Percentiles rank a stretch among this genome's conserved stretches.
These are phyloP conservation scores for Gynostemma pentaphyllum DNA, from an alignment of 306 rosid genomes.

Conservation along the genomic window DNA sequence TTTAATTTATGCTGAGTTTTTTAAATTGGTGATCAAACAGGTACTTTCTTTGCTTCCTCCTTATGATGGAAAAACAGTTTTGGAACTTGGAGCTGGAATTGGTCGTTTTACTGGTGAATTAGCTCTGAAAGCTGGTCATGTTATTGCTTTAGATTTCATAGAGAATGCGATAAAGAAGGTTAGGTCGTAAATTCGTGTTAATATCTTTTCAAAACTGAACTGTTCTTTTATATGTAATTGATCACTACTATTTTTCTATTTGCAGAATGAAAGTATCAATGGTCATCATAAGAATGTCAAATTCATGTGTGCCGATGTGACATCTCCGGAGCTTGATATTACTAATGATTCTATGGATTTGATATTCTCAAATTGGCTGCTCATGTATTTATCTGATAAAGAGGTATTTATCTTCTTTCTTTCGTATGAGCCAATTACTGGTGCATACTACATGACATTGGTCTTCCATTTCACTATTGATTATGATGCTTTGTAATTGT, in stretches of 20 bases:
- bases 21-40: constrained; percentile 18
- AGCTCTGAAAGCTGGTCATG: constrained; percentile 69
- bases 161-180: constrained; percentile 84
- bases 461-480: not conserved
- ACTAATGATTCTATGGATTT: constrained; percentile 66
- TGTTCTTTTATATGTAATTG: not conserved
- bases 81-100: constrained; percentile 95
- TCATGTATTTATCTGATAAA: constrained; percentile 81
- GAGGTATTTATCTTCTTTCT: constrained; percentile 35
- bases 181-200: not conserved
- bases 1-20: not conserved
- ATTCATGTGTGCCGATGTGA: constrained; percentile 85
- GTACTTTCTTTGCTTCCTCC: constrained; percentile 62
- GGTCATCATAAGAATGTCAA: constrained; percentile 72
- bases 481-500: not conserved
- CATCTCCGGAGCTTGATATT: constrained; percentile 48
- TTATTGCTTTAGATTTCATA: constrained; percentile 82
- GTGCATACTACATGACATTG: not conserved
- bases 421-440: not conserved
- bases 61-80: constrained; percentile 62
- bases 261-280: constrained; percentile 71
- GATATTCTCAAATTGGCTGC: constrained; percentile 93
- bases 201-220: not conserved
- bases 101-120: constrained; percentile 89
- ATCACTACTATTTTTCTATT: not conserved